Evolutionary conservation across 805 yeast genomes (phyloP).

Genomic region (Kazachstania taianensis): DNA sequence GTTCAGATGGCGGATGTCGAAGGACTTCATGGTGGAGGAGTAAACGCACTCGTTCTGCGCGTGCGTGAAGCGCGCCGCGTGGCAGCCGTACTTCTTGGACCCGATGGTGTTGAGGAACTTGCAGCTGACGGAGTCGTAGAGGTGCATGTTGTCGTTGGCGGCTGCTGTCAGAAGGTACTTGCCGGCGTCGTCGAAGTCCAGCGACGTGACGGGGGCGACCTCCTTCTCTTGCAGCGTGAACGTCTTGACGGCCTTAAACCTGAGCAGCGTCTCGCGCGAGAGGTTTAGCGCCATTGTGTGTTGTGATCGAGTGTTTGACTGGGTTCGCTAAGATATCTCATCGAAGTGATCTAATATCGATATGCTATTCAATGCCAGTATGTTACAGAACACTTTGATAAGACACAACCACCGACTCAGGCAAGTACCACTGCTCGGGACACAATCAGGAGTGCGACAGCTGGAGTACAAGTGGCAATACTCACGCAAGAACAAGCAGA

Average conservation of each 20-base stretch:
- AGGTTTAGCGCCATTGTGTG: conserved; percentile 18
- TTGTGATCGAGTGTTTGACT: neutral
- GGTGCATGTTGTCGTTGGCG: conserved; percentile 70
- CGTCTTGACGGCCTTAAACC: conserved; percentile 37
- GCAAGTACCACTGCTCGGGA: too few relatives aligned
- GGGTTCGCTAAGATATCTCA: too few relatives aligned
- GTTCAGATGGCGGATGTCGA: conserved; percentile 65
- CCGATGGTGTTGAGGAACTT: conserved; percentile 55
- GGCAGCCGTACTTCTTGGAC: conserved; percentile 88
- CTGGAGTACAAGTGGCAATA: too few relatives aligned
- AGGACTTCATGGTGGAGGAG: conserved; percentile 74
- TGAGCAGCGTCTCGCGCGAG: conserved; percentile 19
- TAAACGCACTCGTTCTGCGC: conserved; percentile 61
- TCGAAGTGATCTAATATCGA: too few relatives aligned
- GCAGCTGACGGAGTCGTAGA: conserved; percentile 72
- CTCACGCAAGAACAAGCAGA: too few relatives aligned
- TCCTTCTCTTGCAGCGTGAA: conserved; percentile 39
- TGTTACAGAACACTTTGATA: too few relatives aligned
- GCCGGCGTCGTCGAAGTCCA: conserved; percentile 80
- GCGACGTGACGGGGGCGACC: conserved; percentile 50
- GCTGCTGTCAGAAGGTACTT: conserved; percentile 67
- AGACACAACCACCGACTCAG: too few relatives aligned
- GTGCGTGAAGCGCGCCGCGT: conserved; percentile 76
- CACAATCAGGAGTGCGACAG: too few relatives aligned
- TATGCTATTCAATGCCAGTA: too few relatives aligned